Evolutionary conservation across 1,284 basidiomycete genomes (phyloP).

Genomic region (Ustilago trichophora): DNA sequence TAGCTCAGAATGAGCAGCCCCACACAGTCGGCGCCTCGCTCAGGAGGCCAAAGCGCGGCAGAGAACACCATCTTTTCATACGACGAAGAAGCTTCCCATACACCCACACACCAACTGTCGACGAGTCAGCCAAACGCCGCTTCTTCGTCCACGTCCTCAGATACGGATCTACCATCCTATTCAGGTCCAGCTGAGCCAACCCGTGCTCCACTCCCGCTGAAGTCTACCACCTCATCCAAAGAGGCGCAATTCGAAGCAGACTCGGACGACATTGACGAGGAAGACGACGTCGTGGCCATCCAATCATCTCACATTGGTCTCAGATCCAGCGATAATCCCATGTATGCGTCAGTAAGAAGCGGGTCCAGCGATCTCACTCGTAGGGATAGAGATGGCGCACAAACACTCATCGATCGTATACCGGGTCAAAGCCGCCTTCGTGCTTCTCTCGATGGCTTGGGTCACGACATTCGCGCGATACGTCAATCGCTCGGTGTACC

Average conservation of each 20-base stretch:
- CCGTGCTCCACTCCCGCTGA: slow-evolving; percentile 38
- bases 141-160: slow-evolving; percentile 2
- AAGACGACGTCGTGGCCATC: slow-evolving; percentile 26
- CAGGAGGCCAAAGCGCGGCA: slow-evolving; percentile 1
- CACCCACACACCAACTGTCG: neutral
- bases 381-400: slow-evolving; percentile 26
- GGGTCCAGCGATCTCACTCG: slow-evolving; percentile 3
- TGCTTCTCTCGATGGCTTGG: slow-evolving; percentile 50
- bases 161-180: slow-evolving; percentile 18
- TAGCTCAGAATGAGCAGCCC: slow-evolving; percentile 8
- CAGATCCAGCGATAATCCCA: neutral
- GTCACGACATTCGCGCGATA: slow-evolving; percentile 53
- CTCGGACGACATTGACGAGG: slow-evolving; percentile 59
- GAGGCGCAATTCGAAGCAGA: slow-evolving; percentile 67
- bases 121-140: neutral
- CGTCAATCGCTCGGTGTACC: slow-evolving; percentile 44
- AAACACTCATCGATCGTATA: slow-evolving; percentile 36
- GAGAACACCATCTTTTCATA: slow-evolving; percentile 13
- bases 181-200: slow-evolving; percentile 4
- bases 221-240: slow-evolving; percentile 60
- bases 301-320: slow-evolving; percentile 36
- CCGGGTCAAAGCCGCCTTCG: slow-evolving; percentile 24
- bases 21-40: neutral
- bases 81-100: slow-evolving; percentile 14
- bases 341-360: slow-evolving; percentile 10